A percentile compares a stretch with the other conserved stretches of the same genome.
phyloP scores from a whole-genome alignment of 768 basidiomycete genomes.

The Jaapia argillacea region DNA sequence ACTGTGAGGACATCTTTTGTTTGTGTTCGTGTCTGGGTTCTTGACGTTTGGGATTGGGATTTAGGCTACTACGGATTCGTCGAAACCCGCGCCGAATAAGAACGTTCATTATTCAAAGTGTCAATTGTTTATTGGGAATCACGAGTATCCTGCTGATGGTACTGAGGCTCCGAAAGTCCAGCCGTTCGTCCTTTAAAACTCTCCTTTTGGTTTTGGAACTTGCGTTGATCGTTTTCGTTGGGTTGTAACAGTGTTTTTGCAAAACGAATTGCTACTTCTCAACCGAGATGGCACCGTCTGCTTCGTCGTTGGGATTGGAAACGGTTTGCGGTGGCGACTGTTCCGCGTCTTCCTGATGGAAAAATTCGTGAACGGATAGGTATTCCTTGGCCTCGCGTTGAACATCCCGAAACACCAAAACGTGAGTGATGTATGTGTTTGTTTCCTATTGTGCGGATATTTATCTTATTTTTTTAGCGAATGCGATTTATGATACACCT shows the following conservation, averaged over 20 bases:
- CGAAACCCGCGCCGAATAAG: constrained; percentile 11
- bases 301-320: constrained; percentile 59
- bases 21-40: constrained; percentile 15
- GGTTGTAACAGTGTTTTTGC: constrained; percentile 65
- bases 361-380: constrained; percentile 22
- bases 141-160: constrained; percentile 43
- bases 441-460: neutral
- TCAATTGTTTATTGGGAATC: constrained; percentile 67
- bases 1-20: constrained; percentile 17
- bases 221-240: neutral
- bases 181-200: too few species aligned
- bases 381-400: constrained; percentile 61
- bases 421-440: too few species aligned
- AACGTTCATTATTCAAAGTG: constrained; percentile 69
- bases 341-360: constrained; percentile 41
- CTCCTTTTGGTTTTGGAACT: too few species aligned
- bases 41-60: constrained; percentile 1
- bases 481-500: constrained; percentile 55
- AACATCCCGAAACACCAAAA: too few species aligned
- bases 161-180: constrained; percentile 24
- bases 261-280: constrained; percentile 51
- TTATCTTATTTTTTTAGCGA: constrained; percentile 14
- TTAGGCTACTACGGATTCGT: neutral
- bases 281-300: constrained; percentile 47
- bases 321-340: constrained; percentile 57